Evolutionary conservation across 495 filamentous ascomycete genomes (phyloP).

Genomic region (Hyaloscypha finlandica): DNA sequence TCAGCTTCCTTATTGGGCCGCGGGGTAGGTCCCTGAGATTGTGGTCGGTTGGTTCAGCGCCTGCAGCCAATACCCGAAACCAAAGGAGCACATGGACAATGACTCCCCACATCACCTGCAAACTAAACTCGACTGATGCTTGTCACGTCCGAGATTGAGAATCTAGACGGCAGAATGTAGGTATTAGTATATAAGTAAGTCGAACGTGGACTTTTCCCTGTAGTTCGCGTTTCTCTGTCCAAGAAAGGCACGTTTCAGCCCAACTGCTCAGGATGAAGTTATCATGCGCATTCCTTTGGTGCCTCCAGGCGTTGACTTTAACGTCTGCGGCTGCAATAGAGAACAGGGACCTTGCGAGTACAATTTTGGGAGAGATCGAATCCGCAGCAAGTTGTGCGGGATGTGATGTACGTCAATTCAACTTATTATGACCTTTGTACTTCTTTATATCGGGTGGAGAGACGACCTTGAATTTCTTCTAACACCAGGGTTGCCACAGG

Average conservation of each 20-base stretch:
- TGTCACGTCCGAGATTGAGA: background rate
- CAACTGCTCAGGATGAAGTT: slow-evolving; percentile 1
- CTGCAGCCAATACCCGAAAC: background rate
- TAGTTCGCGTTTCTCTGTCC: background rate
- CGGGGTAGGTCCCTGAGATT: background rate
- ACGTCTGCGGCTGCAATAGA: background rate
- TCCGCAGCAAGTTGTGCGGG: slow-evolving; percentile 1
- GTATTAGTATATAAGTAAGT: background rate
- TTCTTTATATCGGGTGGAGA: background rate
- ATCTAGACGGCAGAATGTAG: slow-evolving; percentile 3
- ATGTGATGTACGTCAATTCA: background rate
- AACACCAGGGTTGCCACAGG: slow-evolving; percentile 28
- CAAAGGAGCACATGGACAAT: background rate
- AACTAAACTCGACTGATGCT: background rate
- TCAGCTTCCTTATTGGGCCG: background rate
- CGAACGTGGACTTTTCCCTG: background rate
- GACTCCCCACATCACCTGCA: slow-evolving; percentile 3
- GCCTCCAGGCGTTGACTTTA: background rate
- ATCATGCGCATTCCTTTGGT: background rate
- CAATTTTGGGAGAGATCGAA: background rate
- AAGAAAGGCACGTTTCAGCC: background rate
- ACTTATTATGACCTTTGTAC: background rate
- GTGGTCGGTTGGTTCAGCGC: background rate
- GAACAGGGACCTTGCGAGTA: background rate
- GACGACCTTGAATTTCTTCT: background rate